Conservation (phyloP, 345 rosid species). For the Punica granatum region DNA sequence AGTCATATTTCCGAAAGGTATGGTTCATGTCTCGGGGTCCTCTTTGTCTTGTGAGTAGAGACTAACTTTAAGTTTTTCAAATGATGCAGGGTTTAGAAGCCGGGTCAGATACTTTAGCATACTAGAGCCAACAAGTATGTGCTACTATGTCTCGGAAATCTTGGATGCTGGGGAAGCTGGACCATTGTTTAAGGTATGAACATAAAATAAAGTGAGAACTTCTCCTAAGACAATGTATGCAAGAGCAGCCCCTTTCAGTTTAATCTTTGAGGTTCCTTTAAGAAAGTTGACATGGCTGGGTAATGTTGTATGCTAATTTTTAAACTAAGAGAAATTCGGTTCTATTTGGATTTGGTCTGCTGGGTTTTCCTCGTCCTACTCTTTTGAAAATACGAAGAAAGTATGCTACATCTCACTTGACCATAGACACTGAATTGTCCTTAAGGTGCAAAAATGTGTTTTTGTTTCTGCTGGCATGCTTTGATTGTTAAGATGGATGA, state of each 20-base stretch:
- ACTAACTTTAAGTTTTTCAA: too few relatives aligned
- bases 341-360: too few relatives aligned
- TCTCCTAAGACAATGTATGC: not conserved
- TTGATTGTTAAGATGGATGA: not conserved
- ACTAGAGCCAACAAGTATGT: constrained; percentile 71
- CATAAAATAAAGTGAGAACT: not conserved
- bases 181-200: constrained; percentile 78
- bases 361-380: too few relatives aligned
- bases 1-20: constrained; percentile 92
- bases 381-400: too few relatives aligned
- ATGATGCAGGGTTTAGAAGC: constrained; percentile 83
- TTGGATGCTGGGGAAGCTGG: constrained; percentile 59
- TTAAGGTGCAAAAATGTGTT: too few relatives aligned
- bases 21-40: constrained; percentile 7
- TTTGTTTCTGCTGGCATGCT: too few relatives aligned
- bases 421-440: too few relatives aligned
- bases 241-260: not conserved
- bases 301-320: not conserved
- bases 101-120: constrained; percentile 74
- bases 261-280: not conserved
- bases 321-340: too few relatives aligned
- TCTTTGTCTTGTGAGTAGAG: not conserved
- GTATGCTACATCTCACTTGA: too few relatives aligned
- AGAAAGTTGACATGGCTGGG: not conserved
- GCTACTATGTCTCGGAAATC: constrained; percentile 84